phyloP scores from a whole-genome alignment of 306 rosid genomes.

The Quillaja saponaria region DNA sequence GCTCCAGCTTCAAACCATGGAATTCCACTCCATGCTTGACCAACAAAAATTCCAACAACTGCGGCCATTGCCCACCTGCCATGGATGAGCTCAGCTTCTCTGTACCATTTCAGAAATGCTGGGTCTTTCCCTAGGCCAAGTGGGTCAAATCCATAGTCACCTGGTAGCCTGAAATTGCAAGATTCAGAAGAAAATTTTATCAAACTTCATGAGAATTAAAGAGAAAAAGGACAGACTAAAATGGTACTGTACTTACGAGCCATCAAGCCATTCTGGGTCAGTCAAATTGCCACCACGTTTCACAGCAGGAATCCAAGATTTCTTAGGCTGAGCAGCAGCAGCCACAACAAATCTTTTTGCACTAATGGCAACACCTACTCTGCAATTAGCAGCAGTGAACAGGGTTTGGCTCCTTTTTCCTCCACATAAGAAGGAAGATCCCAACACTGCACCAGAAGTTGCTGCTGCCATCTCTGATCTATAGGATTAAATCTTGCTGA shows the following conservation, averaged over 20 bases:
- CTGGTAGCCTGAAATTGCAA: constrained; percentile 71
- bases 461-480: constrained; percentile 75
- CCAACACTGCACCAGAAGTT: constrained; percentile 81
- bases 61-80: constrained; percentile 99
- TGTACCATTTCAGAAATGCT: constrained; percentile 92
- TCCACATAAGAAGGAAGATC: constrained; percentile 79
- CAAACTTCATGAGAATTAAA: not conserved
- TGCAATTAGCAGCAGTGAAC: constrained; percentile 42
- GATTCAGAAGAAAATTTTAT: not conserved
- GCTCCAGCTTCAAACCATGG: constrained; percentile 99
- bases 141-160: constrained; percentile 96
- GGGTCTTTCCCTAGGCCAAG: constrained; percentile 94
- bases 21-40: constrained; percentile 96
- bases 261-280: constrained; percentile 99
- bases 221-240: not conserved
- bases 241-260: constrained; percentile 78
- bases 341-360: constrained; percentile 55
- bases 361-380: constrained; percentile 40
- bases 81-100: constrained; percentile 98
- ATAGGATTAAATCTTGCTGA: constrained; percentile 1
- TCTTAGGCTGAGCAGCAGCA: constrained; percentile 61
- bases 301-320: constrained; percentile 79
- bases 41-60: constrained; percentile 86
- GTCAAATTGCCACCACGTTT: constrained; percentile 66
- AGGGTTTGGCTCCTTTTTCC: constrained; percentile 67